phyloP scores from a whole-genome alignment of 2,329 filamentous ascomycete genomes.

The Meredithiella fracta region DNA sequence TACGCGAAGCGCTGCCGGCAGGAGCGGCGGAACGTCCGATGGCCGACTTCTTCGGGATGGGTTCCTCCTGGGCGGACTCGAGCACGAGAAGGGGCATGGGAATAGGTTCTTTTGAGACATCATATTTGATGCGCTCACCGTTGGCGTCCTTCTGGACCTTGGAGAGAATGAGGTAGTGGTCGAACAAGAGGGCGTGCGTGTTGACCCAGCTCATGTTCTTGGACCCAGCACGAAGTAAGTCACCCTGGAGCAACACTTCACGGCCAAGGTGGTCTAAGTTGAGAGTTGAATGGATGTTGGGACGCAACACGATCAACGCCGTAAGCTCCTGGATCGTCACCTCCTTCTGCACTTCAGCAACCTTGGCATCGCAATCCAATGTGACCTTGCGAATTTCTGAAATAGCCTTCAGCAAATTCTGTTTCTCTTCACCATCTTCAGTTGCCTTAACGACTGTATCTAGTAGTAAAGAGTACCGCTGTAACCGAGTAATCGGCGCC shows the following conservation, averaged over 20 bases:
- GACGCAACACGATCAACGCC: slow-evolving; percentile 66
- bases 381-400: slow-evolving; percentile 85
- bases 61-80: slow-evolving; percentile 82
- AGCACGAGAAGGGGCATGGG: slow-evolving; percentile 91
- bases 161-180: slow-evolving; percentile 87
- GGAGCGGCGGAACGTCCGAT: slow-evolving; percentile 45
- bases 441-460: slow-evolving; percentile 68
- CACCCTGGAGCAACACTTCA: slow-evolving; percentile 74
- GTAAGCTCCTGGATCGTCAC: slow-evolving; percentile 75
- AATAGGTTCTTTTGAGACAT: slow-evolving; percentile 88
- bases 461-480: slow-evolving; percentile 74
- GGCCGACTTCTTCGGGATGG: slow-evolving; percentile 68
- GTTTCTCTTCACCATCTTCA: slow-evolving; percentile 76
- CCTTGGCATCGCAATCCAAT: slow-evolving; percentile 76
- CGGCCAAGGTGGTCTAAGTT: slow-evolving; percentile 90
- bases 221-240: slow-evolving; percentile 73
- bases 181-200: slow-evolving; percentile 82
- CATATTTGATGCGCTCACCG: slow-evolving; percentile 61
- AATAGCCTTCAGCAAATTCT: slow-evolving; percentile 67
- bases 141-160: slow-evolving; percentile 62
- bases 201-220: slow-evolving; percentile 89
- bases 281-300: slow-evolving; percentile 75
- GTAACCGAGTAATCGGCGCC: slow-evolving; percentile 77
- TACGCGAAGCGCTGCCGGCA: slow-evolving; percentile 48
- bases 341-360: slow-evolving; percentile 83